These are phyloP conservation scores for Ceratocystis alfenasii DNA, from an alignment of 2,329 filamentous ascomycete genomes.

Conservation along the genomic window DNA sequence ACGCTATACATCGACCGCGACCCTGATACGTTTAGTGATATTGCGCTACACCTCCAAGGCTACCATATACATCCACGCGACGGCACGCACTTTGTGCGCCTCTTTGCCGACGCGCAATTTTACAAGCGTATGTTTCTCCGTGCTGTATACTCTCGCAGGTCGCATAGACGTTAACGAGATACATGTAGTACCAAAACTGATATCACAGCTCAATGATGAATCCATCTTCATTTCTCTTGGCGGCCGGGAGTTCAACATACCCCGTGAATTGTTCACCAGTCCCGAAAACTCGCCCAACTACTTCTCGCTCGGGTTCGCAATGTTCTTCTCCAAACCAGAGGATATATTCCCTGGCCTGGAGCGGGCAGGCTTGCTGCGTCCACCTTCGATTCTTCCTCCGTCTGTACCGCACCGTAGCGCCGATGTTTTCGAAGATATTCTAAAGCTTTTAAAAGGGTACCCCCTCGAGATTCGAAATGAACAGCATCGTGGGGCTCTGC, in stretches of 20 bases:
- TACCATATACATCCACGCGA: constrained; percentile 77
- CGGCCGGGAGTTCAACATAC: constrained; percentile 75
- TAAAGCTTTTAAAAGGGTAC: constrained; percentile 75
- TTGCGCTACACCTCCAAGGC: constrained; percentile 79
- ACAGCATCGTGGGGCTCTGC: constrained; percentile 60
- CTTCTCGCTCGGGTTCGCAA: constrained; percentile 80
- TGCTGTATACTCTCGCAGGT: neutral
- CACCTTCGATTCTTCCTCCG: constrained; percentile 75
- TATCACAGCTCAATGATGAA: constrained; percentile 81
- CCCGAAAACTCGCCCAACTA: constrained; percentile 92
- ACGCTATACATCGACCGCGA: constrained; percentile 94
- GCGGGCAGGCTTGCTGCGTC: constrained; percentile 65
- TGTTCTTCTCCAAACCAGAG: constrained; percentile 69
- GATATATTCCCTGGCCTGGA: constrained; percentile 81
- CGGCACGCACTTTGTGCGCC: constrained; percentile 74
- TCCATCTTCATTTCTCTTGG: constrained; percentile 90
- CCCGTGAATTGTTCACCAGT: constrained; percentile 70
- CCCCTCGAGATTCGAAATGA: constrained; percentile 64
- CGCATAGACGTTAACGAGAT: neutral
- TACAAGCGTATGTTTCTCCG: constrained; percentile 55
- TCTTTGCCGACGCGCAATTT: constrained; percentile 92
- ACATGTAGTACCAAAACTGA: constrained; percentile 63
- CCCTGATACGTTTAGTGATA: constrained; percentile 76
- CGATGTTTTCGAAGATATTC: constrained; percentile 70
- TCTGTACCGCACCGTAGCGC: constrained; percentile 68